Base-by-base conservation (phyloP, 78 protist genomes). In the Dictyostelium purpureum region DNA sequence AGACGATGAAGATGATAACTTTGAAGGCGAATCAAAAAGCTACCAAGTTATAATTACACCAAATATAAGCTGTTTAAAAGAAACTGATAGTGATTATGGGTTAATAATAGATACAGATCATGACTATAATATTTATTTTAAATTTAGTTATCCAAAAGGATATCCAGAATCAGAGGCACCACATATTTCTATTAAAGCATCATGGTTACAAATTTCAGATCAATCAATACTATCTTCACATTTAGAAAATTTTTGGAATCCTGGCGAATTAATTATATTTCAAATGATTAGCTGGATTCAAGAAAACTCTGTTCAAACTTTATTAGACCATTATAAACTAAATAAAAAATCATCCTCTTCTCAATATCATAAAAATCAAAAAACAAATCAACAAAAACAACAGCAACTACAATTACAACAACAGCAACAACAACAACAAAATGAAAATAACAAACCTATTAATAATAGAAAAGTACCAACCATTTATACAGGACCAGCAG, bases 131-230 rank as follows among this genome's bases (percentile, higher is more conserved):
- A 61, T 85, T 28, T 66, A 74, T 45, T 85, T 85, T 61, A 35
- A 49, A 66, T 85, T 85, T 21, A 24, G 28, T 31, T 73, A 21
- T 40, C 12, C 77, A 18, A 26, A 21, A 38, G 47, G 31, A 16
- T 85, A 85, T 47, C 92, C 92, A 45, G 40, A 47, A 21, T 24
- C 7, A 5, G 77, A 85, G 21, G 77, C 75, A 70, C 92, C 92
- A 31, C 6, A 42, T 24, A n/a, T 85, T 14, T 24, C 40, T 0
- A 47, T 85, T 3, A 85, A 73, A 70, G 31, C 74, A 10, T 21
- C 69, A 21, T 73, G 92, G 71, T 24, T 85, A 16, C 33, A 35
- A 35, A 18, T 18, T 2, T 69, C 63, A 5, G 67, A 73, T 59
- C 38, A 37, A 33, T 40, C 51, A 51, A 28, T 74, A 21, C 45